Evolutionary conservation across 192 early-diverging fungal genomes (phyloP).

Genomic region (Mortierella hygrophila): DNA sequence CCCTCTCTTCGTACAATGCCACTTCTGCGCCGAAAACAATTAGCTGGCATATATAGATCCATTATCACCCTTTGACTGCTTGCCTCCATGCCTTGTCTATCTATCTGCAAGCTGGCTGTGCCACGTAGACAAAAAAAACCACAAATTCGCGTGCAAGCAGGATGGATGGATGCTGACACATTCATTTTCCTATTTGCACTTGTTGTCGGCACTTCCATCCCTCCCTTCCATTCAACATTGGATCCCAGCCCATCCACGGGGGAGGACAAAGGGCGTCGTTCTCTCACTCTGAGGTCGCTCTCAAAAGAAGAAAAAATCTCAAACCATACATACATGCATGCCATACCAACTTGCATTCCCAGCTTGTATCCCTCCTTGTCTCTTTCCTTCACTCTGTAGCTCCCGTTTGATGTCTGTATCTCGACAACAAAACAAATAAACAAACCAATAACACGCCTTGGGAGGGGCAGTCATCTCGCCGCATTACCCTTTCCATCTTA

Average conservation of each 20-base stretch:
- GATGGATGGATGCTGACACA: neutral
- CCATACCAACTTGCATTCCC: neutral
- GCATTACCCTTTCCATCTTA: too few relatives aligned
- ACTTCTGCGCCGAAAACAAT: too few relatives aligned
- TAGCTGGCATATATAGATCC: too few relatives aligned
- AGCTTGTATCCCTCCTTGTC: neutral
- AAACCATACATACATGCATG: constrained; percentile 4
- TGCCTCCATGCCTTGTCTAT: too few relatives aligned
- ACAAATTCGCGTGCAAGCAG: too few relatives aligned
- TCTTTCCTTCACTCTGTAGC: neutral
- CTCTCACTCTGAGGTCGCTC: neutral
- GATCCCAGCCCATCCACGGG: neutral
- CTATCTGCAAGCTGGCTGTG: too few relatives aligned
- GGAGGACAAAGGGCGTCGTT: neutral
- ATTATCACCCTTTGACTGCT: too few relatives aligned
- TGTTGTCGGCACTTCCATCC: neutral
- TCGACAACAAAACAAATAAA: neutral
- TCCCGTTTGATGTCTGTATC: neutral
- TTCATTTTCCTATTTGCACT: neutral
- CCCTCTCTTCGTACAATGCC: too few relatives aligned
- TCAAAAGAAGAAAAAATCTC: neutral
- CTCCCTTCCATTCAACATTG: neutral
- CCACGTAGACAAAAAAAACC: too few relatives aligned
- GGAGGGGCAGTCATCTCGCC: neutral
- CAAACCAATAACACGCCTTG: neutral